Evolutionary conservation across 2,329 filamentous ascomycete genomes (phyloP).

Genomic region (Thelonectria blattea): DNA sequence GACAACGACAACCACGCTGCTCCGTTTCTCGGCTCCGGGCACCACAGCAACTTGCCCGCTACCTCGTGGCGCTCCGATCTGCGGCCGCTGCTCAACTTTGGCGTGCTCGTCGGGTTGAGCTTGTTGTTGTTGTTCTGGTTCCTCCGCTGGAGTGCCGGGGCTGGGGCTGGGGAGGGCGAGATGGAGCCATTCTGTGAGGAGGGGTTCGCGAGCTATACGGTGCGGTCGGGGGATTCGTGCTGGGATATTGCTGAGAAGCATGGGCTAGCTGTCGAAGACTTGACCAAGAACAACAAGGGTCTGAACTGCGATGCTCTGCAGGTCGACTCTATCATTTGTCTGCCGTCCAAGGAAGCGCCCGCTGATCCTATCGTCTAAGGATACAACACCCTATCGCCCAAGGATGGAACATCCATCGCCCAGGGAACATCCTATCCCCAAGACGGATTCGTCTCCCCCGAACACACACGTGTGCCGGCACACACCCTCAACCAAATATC

Average conservation of each 20-base stretch:
- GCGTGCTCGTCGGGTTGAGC: slow-evolving; percentile 57
- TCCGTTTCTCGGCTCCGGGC: slow-evolving; percentile 39
- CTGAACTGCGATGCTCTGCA: slow-evolving; percentile 55
- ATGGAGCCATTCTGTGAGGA: slow-evolving; percentile 37
- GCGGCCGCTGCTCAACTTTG: slow-evolving; percentile 64
- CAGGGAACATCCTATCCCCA: too few species aligned
- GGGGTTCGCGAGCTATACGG: slow-evolving; percentile 44
- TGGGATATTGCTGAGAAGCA: slow-evolving; percentile 56
- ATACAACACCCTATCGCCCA: too few species aligned
- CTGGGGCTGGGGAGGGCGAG: slow-evolving; percentile 14
- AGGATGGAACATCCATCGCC: too few species aligned
- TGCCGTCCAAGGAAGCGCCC: slow-evolving; percentile 41
- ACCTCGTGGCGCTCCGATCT: slow-evolving; percentile 57
- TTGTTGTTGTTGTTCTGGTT: slow-evolving; percentile 58
- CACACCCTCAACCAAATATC: background rate
- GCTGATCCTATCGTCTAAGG: slow-evolving; percentile 6
- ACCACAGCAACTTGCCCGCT: slow-evolving; percentile 34
- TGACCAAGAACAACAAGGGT: slow-evolving; percentile 52
- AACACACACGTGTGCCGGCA: slow-evolving; percentile 7
- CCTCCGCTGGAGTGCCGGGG: slow-evolving; percentile 44
- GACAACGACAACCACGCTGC: slow-evolving; percentile 37
- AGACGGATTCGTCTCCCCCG: too few species aligned
- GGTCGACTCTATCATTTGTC: slow-evolving; percentile 52
- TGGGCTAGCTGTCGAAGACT: slow-evolving; percentile 51
- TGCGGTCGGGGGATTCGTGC: slow-evolving; percentile 58